Evolutionary conservation across 2,329 filamentous ascomycete genomes (phyloP).

Genomic region (Colletotrichum lini): DNA sequence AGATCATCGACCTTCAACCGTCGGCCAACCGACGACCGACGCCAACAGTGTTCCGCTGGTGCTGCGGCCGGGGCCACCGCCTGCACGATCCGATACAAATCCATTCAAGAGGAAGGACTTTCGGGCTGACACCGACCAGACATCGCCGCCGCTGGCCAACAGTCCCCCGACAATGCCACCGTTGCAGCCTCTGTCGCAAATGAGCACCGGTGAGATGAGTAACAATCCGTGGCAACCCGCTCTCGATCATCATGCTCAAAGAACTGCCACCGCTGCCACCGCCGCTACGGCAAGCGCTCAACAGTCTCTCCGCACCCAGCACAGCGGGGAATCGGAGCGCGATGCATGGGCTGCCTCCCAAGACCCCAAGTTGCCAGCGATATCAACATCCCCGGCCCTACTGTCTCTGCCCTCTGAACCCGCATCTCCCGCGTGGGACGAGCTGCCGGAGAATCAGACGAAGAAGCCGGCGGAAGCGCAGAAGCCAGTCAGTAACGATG

Average conservation of each 20-base stretch:
- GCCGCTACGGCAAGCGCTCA: neutral
- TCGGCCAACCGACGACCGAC: slow-evolving; percentile 16
- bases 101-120: slow-evolving; percentile 67
- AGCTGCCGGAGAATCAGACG: slow-evolving; percentile 48
- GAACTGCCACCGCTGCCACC: neutral
- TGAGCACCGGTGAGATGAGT: slow-evolving; percentile 58
- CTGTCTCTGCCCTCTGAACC: slow-evolving; percentile 56
- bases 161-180: slow-evolving; percentile 42
- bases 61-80: slow-evolving; percentile 48
- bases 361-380: slow-evolving; percentile 24
- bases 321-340: slow-evolving; percentile 34
- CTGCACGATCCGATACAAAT: slow-evolving; percentile 60
- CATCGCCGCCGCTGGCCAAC: slow-evolving; percentile 42
- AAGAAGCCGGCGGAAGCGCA: slow-evolving; percentile 45
- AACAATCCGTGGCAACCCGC: slow-evolving; percentile 63
- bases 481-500: slow-evolving; percentile 49
- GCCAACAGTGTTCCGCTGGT: slow-evolving; percentile 49
- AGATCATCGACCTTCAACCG: slow-evolving; percentile 34
- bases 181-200: slow-evolving; percentile 57
- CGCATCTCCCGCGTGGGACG: slow-evolving; percentile 56
- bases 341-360: slow-evolving; percentile 53
- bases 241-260: slow-evolving; percentile 40
- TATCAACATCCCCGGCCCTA: slow-evolving; percentile 42
- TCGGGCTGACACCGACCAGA: slow-evolving; percentile 34
- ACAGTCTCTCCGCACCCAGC: slow-evolving; percentile 23